These are phyloP conservation scores for Pseudogymnoascus sp. DNA, from an alignment of 2,329 filamentous ascomycete species.

Conservation along the genomic window DNA sequence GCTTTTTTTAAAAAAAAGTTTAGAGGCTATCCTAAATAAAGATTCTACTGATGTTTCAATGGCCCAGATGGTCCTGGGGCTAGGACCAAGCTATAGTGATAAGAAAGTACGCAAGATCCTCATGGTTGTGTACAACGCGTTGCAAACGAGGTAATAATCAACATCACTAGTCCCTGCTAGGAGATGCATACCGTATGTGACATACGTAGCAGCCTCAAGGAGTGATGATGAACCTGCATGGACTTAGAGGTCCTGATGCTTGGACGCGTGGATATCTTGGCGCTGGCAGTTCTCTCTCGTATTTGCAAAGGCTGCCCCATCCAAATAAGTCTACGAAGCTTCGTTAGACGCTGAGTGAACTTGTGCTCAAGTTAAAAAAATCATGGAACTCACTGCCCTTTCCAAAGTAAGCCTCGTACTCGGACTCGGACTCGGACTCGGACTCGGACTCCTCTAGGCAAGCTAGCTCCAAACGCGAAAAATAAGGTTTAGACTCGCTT, in stretches of 20 bases:
- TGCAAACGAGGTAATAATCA: too few relatives aligned
- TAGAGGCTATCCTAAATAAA: background rate
- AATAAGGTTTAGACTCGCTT: background rate
- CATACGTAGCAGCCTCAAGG: too few relatives aligned
- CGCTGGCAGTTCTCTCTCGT: background rate
- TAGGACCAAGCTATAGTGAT: too few relatives aligned
- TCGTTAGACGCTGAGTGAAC: background rate
- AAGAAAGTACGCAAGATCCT: too few relatives aligned
- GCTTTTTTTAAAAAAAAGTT: background rate
- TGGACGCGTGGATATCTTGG: background rate
- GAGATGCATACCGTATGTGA: too few relatives aligned
- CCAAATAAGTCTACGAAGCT: background rate
- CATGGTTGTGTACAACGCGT: too few relatives aligned
- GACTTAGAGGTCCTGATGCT: background rate
- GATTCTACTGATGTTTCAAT: background rate
- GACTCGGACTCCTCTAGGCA: background rate
- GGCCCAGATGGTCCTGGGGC: too few relatives aligned
- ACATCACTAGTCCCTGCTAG: too few relatives aligned
- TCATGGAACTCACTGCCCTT: too few relatives aligned
- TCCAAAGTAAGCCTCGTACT: background rate
- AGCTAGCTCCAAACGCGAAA: background rate
- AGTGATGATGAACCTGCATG: background rate
- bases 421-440: background rate
- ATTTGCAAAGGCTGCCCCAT: background rate
- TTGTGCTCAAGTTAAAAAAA: too few relatives aligned